These are phyloP conservation scores for Lachancea lanzarotensis DNA, from an alignment of 805 yeast genomes.

Conservation along the genomic window DNA sequence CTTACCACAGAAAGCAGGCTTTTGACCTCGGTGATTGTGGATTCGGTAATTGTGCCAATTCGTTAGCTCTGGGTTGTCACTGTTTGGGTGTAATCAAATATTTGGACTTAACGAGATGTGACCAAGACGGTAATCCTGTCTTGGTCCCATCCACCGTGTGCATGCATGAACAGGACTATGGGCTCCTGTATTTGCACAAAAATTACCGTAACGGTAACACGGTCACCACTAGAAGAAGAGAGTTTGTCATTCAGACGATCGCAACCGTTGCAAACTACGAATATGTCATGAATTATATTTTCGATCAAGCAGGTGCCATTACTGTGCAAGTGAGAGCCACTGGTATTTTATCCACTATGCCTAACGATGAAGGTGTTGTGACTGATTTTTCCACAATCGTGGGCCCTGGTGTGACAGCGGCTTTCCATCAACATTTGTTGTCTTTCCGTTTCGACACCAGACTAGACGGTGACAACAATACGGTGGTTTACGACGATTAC, in stretches of 20 bases:
- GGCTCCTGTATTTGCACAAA: conserved; percentile 69
- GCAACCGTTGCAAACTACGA: conserved; percentile 84
- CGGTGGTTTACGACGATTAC: conserved; percentile 66
- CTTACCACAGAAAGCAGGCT: conserved; percentile 81
- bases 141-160: conserved; percentile 66
- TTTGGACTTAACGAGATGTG: conserved; percentile 53
- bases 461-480: conserved; percentile 71
- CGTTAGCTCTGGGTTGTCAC: conserved; percentile 68
- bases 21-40: conserved; percentile 84
- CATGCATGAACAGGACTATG: conserved; percentile 75
- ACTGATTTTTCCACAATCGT: conserved; percentile 68
- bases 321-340: conserved; percentile 78
- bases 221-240: conserved; percentile 73
- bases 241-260: conserved; percentile 70
- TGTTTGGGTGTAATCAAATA: conserved; percentile 76
- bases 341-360: conserved; percentile 81
- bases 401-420: conserved; percentile 77
- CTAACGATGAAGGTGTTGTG: conserved; percentile 59
- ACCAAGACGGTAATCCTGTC: conserved; percentile 54
- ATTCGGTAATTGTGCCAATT: conserved; percentile 67
- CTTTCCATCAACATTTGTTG: conserved; percentile 77
- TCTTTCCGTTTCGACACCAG: conserved; percentile 79
- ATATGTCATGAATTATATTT: conserved; percentile 63
- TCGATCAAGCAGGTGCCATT: conserved; percentile 73
- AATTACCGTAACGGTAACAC: conserved; percentile 68